phyloP scores from a whole-genome alignment of 1,284 basidiomycete species.

The Athelia sp. region DNA sequence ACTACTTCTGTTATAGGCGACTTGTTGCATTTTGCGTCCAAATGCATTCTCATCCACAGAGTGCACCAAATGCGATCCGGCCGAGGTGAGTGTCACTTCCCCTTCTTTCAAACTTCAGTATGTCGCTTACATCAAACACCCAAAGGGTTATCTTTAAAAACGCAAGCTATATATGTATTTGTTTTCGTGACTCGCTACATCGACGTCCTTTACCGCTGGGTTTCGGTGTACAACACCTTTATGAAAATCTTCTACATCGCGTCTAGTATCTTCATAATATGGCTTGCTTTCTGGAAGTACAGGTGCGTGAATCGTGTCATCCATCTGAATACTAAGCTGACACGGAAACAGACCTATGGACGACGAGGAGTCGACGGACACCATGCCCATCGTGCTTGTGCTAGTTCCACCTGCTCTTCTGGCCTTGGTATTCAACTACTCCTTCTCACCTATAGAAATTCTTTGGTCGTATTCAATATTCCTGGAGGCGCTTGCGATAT shows the following conservation, averaged over 20 bases:
- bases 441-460: conserved; percentile 69
- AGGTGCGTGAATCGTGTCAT: no score
- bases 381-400: conserved; percentile 92
- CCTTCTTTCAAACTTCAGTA: conserved; percentile 7
- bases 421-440: conserved; percentile 90
- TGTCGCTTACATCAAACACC: background rate
- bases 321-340: background rate
- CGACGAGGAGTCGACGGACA: conserved; percentile 91
- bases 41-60: conserved; percentile 85
- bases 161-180: conserved; percentile 88
- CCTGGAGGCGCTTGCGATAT: conserved; percentile 92
- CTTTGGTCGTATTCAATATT: conserved; percentile 98
- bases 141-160: conserved; percentile 95
- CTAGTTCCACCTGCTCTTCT: conserved; percentile 77
- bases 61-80: conserved; percentile 82
- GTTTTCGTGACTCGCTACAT: conserved; percentile 91
- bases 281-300: conserved; percentile 39
- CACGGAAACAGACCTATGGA: conserved; percentile 84
- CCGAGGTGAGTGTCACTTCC: conserved; percentile 43
- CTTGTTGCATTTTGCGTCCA: conserved; percentile 89
- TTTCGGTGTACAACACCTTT: conserved; percentile 85
- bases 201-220: conserved; percentile 75
- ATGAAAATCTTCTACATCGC: conserved; percentile 99
- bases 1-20: conserved; percentile 51
- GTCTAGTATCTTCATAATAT: conserved; percentile 86